Percentiles rank a stretch among this genome's conserved stretches.
phyloP scores from a whole-genome alignment of 2,329 filamentous ascomycete species.

The Simplicillium sp. region DNA sequence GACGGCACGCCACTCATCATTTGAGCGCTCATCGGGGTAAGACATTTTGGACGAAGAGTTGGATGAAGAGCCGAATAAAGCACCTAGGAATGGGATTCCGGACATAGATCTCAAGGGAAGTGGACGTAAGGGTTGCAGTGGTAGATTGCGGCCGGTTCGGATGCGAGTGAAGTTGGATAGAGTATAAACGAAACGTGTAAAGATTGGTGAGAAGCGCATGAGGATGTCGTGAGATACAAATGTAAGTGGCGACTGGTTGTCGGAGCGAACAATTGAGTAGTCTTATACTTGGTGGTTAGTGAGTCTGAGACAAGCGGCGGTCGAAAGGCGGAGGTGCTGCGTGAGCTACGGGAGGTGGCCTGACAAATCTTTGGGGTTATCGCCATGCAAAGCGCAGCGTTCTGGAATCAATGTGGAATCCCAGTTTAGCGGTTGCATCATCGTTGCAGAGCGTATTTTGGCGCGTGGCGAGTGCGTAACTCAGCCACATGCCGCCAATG shows the following conservation, averaged over 20 bases:
- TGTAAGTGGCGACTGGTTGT: not conserved
- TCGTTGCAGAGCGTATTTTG: too few relatives aligned
- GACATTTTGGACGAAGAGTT: slow-evolving; percentile 48
- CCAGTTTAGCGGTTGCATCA: too few relatives aligned
- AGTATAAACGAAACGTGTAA: slow-evolving; percentile 37
- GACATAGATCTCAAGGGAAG: slow-evolving; percentile 52
- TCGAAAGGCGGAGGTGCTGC: too few relatives aligned
- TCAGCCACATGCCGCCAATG: too few relatives aligned
- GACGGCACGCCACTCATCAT: slow-evolving; percentile 84
- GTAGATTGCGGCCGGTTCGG: slow-evolving; percentile 16
- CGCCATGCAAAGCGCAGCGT: too few relatives aligned
- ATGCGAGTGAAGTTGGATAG: slow-evolving; percentile 34
- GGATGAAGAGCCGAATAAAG: slow-evolving; percentile 60
- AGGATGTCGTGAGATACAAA: slow-evolving; percentile 10
- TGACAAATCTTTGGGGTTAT: too few relatives aligned
- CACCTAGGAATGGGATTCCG: slow-evolving; percentile 67
- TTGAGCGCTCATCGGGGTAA: slow-evolving; percentile 70
- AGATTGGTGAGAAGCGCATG: slow-evolving; percentile 42
- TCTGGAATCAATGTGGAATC: too few relatives aligned
- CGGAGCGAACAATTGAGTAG: too few relatives aligned
- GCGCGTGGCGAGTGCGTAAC: too few relatives aligned
- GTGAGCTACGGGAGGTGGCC: too few relatives aligned
- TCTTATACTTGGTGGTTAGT: too few relatives aligned
- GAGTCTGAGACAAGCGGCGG: slow-evolving; percentile 3
- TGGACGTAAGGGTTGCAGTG: slow-evolving; percentile 12